These are phyloP conservation scores for Acanthamoeba triangularis DNA, from an alignment of 208 protist species.

Conservation along the genomic window DNA sequence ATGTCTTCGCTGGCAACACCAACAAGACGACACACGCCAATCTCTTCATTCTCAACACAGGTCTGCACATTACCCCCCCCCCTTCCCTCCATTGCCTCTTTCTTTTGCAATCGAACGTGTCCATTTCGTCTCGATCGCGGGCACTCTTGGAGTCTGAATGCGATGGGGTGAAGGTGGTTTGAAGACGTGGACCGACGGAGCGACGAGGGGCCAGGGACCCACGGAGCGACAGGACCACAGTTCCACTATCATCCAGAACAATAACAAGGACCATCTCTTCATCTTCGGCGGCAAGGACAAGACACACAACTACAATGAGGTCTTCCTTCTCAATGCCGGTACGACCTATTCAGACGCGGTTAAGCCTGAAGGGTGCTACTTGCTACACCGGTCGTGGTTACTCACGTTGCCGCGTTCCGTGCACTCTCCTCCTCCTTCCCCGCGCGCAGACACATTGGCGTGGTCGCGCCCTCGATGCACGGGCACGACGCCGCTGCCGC, in stretches of 20 bases:
- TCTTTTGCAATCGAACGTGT: not conserved
- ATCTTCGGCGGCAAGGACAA: slow-evolving; percentile 72
- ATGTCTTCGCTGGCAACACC: slow-evolving; percentile 38
- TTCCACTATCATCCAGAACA: slow-evolving; percentile 38
- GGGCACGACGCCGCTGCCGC: slow-evolving; percentile 48
- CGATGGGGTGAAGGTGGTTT: not conserved
- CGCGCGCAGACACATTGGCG: not conserved
- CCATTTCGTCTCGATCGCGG: too few species aligned
- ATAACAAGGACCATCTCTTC: slow-evolving; percentile 70
- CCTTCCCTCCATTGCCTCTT: too few species aligned
- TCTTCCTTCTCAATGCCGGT: slow-evolving; percentile 61
- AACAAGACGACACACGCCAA: slow-evolving; percentile 28
- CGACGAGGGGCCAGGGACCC: slow-evolving; percentile 2
- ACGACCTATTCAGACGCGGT: not conserved
- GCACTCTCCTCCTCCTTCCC: not conserved
- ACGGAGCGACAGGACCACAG: slow-evolving; percentile 28
- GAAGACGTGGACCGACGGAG: slow-evolving; percentile 48
- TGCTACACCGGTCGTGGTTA: not conserved
- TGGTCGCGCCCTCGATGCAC: slow-evolving; percentile 64
- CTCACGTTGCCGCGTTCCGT: not conserved
- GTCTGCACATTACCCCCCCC: not conserved
- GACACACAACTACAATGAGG: slow-evolving; percentile 50
- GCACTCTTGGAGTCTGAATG: not conserved
- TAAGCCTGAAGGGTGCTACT: too few species aligned
- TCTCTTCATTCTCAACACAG: slow-evolving; percentile 62